Evolutionary conservation across 2,329 filamentous ascomycete species (phyloP), one percentile per base, ranked within the genome.

Genomic region (Cordyceps cateniannulata): DNA sequence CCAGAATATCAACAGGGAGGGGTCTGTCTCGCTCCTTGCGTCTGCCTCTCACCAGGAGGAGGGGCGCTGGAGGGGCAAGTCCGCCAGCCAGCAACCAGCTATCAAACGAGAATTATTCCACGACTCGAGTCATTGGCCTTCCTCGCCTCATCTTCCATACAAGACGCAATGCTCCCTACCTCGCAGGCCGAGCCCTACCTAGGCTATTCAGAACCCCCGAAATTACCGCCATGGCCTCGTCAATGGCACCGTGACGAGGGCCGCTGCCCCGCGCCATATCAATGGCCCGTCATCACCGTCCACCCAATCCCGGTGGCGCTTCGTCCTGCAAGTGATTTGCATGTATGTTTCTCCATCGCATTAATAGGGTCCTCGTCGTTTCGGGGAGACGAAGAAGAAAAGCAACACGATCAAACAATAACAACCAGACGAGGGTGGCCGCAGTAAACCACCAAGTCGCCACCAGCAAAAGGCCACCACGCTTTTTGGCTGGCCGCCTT

Each of bases 401-500:
- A 35, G 14, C 32, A 35, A 35, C 32, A 35, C 32, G 32, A 35
- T 35, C 5, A 20, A n/a, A 29, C 16, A 29, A 52, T 16, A 5
- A 5, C 38, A 24, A 29, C 18, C 18, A 32, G n/a, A 50, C 45
- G 45, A 58, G 45, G 45, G 45, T 50, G 55, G 42, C 55, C 47
- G 47, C 55, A 58, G 55, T 58, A 58, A 35, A 50, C 24, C 55
- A 38, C 27, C 16, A 32, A 42, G 22, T 50, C 47, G 55, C 22
- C 55, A 50, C 55, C 45, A 58, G 20, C 24, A 16, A 32, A 35
- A 3, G 35, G 27, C 14, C 32, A 8, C 32, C 32, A 12, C 32
- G 20, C 22, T 38, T 49, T 38, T 16, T 35, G 49, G 42, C 42
- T 38, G 42, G n/a, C 56, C 4, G 20, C 16, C 56, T 42, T 59